These are phyloP conservation scores for Fusarium sp. DNA, from an alignment of 2,329 filamentous ascomycete genomes.

Conservation along the genomic window DNA sequence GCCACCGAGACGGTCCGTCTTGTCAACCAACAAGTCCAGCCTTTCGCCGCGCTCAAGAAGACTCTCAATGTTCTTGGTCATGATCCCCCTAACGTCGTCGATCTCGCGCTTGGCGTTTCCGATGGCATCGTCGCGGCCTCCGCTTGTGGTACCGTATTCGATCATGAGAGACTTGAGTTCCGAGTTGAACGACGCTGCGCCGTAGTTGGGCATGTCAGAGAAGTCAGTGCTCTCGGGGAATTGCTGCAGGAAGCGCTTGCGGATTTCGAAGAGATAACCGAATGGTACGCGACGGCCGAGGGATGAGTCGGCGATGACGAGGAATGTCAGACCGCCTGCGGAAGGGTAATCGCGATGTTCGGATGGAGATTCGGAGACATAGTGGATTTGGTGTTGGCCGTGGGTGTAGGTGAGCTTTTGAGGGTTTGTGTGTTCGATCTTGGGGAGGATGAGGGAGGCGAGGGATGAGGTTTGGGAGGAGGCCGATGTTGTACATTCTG, in stretches of 20 bases:
- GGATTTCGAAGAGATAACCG: slow-evolving; percentile 89
- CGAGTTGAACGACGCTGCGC: slow-evolving; percentile 85
- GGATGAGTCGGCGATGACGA: slow-evolving; percentile 83
- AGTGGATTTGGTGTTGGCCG: slow-evolving; percentile 92
- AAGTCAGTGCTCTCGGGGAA: slow-evolving; percentile 77
- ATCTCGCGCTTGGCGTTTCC: slow-evolving; percentile 87
- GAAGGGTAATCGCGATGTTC: slow-evolving; percentile 65
- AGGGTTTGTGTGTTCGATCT: slow-evolving; percentile 81
- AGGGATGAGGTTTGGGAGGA: slow-evolving; percentile 85
- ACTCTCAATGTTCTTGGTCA: slow-evolving; percentile 94
- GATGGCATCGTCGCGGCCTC: slow-evolving; percentile 81
- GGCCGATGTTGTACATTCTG: slow-evolving; percentile 89
- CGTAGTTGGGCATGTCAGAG: slow-evolving; percentile 82
- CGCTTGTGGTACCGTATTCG: slow-evolving; percentile 81
- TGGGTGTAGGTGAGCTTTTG: slow-evolving; percentile 96
- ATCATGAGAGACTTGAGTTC: slow-evolving; percentile 81
- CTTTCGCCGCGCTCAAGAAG: slow-evolving; percentile 89
- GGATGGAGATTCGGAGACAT: slow-evolving; percentile 84
- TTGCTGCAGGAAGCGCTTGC: slow-evolving; percentile 80
- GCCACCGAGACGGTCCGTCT: slow-evolving; percentile 90
- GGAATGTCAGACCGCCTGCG: slow-evolving; percentile 86
- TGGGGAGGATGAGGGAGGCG: slow-evolving; percentile 92
- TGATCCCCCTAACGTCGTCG: slow-evolving; percentile 89
- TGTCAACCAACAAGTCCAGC: slow-evolving; percentile 92
- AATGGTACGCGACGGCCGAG: slow-evolving; percentile 91